A percentile compares a stretch with the other conserved stretches of the same genome.
phyloP scores from a whole-genome alignment of 1,284 basidiomycete species.

The Ceratobasidium sp. region DNA sequence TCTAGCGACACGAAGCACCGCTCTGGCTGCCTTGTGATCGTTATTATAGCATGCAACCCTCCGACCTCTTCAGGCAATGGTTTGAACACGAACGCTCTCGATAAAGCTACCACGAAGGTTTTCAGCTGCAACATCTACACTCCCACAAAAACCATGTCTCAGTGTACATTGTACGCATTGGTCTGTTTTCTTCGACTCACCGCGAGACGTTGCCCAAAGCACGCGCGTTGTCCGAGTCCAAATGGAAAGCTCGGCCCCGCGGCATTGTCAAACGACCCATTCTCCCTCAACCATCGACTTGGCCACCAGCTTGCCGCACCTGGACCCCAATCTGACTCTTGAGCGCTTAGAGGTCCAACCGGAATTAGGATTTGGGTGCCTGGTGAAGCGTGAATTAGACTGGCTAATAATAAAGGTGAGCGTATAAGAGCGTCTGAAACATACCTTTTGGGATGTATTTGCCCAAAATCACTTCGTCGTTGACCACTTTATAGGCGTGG shows the following conservation, averaged over 20 bases:
- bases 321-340: constrained; percentile 35
- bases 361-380: neutral
- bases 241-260: constrained; percentile 32
- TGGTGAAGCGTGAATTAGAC: neutral
- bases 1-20: constrained; percentile 20
- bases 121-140: constrained; percentile 26
- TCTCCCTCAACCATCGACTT: constrained; percentile 19
- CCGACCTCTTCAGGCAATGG: constrained; percentile 15
- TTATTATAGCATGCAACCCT: neutral
- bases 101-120: constrained; percentile 20
- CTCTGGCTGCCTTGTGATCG: constrained; percentile 21
- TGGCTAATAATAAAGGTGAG: too few species aligned
- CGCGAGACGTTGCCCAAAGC: constrained; percentile 52
- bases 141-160: neutral
- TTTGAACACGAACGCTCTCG: constrained; percentile 31
- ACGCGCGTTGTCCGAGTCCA: constrained; percentile 49
- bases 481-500: neutral
- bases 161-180: neutral
- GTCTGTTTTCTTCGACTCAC: too few species aligned
- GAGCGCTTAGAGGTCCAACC: neutral
- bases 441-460: constrained; percentile 22
- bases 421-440: neutral
- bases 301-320: constrained; percentile 29
- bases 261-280: constrained; percentile 16
- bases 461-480: constrained; percentile 27